These are phyloP conservation scores for Pythium oligandrum DNA, from an alignment of 352 stramenopile genomes.

Conservation along the genomic window DNA sequence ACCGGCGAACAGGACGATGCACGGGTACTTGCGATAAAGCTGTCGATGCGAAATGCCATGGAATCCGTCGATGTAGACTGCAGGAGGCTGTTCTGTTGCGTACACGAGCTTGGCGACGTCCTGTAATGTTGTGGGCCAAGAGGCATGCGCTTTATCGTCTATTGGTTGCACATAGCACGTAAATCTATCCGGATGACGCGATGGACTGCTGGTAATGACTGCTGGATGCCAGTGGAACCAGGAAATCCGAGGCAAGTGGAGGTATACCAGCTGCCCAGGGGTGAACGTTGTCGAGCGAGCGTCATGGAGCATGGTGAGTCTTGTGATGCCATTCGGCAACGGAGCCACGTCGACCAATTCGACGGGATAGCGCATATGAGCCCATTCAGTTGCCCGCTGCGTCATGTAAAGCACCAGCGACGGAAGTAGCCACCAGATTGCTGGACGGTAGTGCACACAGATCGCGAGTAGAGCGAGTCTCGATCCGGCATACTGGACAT, in stretches of 20 bases:
- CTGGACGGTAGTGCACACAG: constrained; percentile 20
- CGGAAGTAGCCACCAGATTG: constrained; percentile 24
- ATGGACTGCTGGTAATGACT: constrained; percentile 23
- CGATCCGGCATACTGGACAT: constrained; percentile 9
- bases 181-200: constrained; percentile 14
- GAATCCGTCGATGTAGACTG: constrained; percentile 26
- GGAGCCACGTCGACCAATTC: constrained; percentile 27
- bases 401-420: constrained; percentile 21
- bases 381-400: constrained; percentile 7
- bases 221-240: constrained; percentile 27
- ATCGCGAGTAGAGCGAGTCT: constrained; percentile 12
- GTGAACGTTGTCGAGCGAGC: constrained; percentile 11
- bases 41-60: constrained; percentile 17
- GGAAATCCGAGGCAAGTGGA: constrained; percentile 24
- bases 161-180: constrained; percentile 20
- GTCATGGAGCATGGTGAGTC: constrained; percentile 10
- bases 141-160: background rate
- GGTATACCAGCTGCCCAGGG: constrained; percentile 25
- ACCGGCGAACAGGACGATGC: constrained; percentile 27
- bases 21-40: constrained; percentile 24
- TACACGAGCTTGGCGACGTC: constrained; percentile 25
- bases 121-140: constrained; percentile 20
- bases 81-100: constrained; percentile 16
- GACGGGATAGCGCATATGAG: constrained; percentile 18
- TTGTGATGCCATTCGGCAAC: constrained; percentile 23